Conservation (phyloP, 2,329 filamentous ascomycete genomes). For the Alternaria sp. region DNA sequence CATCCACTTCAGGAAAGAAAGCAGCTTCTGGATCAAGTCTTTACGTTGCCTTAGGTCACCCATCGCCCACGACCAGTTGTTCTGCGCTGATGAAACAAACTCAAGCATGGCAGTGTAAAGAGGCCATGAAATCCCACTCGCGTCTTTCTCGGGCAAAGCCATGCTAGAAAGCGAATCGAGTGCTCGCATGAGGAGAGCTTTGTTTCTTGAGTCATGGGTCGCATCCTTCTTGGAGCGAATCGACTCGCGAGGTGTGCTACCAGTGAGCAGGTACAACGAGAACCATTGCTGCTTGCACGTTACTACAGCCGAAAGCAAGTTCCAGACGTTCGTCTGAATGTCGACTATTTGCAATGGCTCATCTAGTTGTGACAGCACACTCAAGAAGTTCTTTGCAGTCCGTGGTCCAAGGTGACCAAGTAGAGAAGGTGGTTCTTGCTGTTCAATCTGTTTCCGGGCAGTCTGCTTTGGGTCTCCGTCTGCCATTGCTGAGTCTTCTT, state of each 20-base stretch:
- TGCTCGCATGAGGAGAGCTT: conserved; percentile 76
- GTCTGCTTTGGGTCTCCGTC: conserved; percentile 9
- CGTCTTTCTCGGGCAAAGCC: conserved; percentile 64
- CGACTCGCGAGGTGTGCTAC: conserved; percentile 79
- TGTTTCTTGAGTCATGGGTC: conserved; percentile 50
- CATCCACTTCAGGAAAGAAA: conserved; percentile 68
- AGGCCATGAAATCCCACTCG: conserved; percentile 26
- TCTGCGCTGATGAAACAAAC: conserved; percentile 87
- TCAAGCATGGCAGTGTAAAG: conserved; percentile 79
- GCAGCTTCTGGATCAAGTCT: conserved; percentile 73
- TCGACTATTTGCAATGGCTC: conserved; percentile 71
- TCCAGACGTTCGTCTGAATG: conserved; percentile 77
- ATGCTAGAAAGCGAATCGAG: conserved; percentile 73
- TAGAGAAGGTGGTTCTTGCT: conserved; percentile 82
- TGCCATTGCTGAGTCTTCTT: conserved; percentile 14
- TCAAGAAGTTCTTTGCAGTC: conserved; percentile 82
- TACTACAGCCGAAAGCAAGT: conserved; percentile 83
- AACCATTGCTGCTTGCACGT: conserved; percentile 95
- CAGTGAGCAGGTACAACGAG: conserved; percentile 89
- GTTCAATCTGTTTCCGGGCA: conserved; percentile 6
- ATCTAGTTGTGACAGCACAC: conserved; percentile 77
- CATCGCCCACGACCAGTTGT: conserved; percentile 95
- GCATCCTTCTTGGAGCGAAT: conserved; percentile 63
- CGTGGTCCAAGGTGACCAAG: conserved; percentile 85
- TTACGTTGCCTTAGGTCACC: conserved; percentile 77